Evolutionary conservation across 805 yeast species (phyloP), one percentile per base, ranked within the genome.

Genomic region (Yamadazyma ubonensis): DNA sequence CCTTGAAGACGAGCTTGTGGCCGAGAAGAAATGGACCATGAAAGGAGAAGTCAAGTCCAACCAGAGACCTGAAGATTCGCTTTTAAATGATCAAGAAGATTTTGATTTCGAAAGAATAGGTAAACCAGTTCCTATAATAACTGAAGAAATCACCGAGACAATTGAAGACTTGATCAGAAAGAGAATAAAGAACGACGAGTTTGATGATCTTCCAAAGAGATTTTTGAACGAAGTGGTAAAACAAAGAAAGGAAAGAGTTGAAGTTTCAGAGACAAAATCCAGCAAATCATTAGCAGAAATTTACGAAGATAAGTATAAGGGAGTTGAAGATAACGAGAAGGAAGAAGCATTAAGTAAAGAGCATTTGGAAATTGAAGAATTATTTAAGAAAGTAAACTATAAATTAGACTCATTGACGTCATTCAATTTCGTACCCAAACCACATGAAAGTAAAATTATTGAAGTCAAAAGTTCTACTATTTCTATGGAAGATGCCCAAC

Each of bases 401-500:
- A 84, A 83, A 51, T 75, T 91, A 36, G 98, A 93, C 61, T 81
- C 96, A 4, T 71, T 91, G 41, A 80, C 95, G 36, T 89, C 97
- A n/a, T 95, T 96, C 48, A 95, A 89, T 59, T 93, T 84, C 67
- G 76, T 89, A 45, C 99, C 99, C 37, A 86, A 84, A 61, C 96
- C 96, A 12, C 79, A 86, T 27, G 82, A 86, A 59, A 58, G 54
- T 49, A 84, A 86, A 52, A 66, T 82, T 16, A 67, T 91, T 46
- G 89, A 86, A 42, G 81, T 93, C 55, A 87, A 84, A 58, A 87
- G 89, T 27, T 84, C 90, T 41, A 82, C 96, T 4, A 83, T 93
- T 36, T 57, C 83, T 2, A 86, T 91, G 96, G 99, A 91, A 65
- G 98, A 93, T 56, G 93, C 96, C 1, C 97, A 89, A 65, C 99